These are phyloP conservation scores for Hirsutella minnesotensis DNA, from an alignment of 2,329 filamentous ascomycete genomes.

Conservation along the genomic window DNA sequence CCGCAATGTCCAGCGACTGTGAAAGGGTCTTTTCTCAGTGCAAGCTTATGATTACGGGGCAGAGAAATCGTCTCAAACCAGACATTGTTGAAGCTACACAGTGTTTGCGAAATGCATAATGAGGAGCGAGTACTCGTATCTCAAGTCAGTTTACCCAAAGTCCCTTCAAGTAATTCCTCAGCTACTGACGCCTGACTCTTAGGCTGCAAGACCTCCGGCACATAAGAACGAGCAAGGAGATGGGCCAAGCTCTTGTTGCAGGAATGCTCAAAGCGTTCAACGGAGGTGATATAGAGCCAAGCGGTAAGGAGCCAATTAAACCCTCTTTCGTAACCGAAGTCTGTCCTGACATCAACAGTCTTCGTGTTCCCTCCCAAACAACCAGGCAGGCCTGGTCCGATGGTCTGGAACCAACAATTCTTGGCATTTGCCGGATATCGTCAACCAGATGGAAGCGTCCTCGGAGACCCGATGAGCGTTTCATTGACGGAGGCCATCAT, in stretches of 20 bases:
- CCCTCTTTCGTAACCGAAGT: neutral
- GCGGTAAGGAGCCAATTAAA: neutral
- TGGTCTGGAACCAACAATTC: slow-evolving; percentile 3
- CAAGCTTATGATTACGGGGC: too few species aligned
- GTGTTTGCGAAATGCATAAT: slow-evolving; percentile 4
- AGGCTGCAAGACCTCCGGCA: slow-evolving; percentile 1
- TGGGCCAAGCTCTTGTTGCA: slow-evolving; percentile 1
- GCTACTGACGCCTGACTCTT: neutral
- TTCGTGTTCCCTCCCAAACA: slow-evolving; percentile 2
- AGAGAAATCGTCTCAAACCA: too few species aligned
- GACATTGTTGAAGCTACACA: too few species aligned
- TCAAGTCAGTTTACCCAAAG: neutral
- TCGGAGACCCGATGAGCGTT: slow-evolving; percentile 1
- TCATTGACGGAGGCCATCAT: slow-evolving; percentile 1
- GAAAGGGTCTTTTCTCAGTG: too few species aligned
- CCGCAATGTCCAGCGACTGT: too few species aligned
- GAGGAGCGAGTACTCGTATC: slow-evolving; percentile 3
- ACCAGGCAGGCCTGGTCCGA: neutral
- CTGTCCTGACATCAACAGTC: neutral
- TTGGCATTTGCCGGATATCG: slow-evolving; percentile 2
- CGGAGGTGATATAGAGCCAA: slow-evolving; percentile 2
- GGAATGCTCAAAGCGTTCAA: slow-evolving; percentile 2
- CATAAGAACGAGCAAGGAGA: slow-evolving; percentile 1
- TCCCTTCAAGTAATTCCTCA: too few species aligned
- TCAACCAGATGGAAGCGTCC: slow-evolving; percentile 1